Percentiles rank a stretch among this genome's conserved stretches.
Evolutionary conservation across 176 grass and related monocot species (phyloP).

Genomic region (Tillandsia fasciculata): DNA sequence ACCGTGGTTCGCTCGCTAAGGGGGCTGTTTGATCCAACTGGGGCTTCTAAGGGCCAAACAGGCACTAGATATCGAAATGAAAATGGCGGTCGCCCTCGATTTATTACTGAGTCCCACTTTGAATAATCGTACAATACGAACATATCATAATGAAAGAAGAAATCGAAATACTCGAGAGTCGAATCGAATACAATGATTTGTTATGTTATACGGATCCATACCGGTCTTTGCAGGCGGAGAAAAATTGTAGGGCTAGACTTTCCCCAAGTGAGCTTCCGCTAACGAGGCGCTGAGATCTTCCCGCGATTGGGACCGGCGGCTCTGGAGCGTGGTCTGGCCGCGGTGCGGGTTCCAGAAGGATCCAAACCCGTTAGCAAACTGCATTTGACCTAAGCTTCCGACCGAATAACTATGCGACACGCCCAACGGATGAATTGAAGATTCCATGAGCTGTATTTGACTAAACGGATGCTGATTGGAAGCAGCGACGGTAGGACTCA

Average conservation of each 20-base stretch:
- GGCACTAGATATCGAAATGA: background rate
- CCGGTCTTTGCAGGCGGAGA: conserved; percentile 29
- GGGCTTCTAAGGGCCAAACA: no score
- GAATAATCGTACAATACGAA: no score
- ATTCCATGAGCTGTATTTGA: conserved; percentile 66
- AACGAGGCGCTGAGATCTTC: conserved; percentile 82
- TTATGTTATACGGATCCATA: conserved; percentile 21
- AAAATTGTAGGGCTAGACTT: conserved; percentile 42
- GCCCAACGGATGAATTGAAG: conserved; percentile 52
- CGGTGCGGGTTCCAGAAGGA: conserved; percentile 42
- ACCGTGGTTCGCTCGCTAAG: background rate
- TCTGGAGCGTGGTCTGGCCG: conserved; percentile 85
- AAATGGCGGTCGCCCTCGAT: background rate
- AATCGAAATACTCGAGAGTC: conserved; percentile 28
- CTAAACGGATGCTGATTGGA: conserved; percentile 80
- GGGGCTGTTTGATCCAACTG: background rate
- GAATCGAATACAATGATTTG: conserved; percentile 43
- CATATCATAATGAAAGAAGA: conserved; percentile 39
- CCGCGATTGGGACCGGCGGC: conserved; percentile 85
- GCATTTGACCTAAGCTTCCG: conserved; percentile 94
- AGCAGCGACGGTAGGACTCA: conserved; percentile 80
- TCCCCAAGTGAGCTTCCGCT: conserved; percentile 61
- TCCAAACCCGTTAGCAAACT: conserved; percentile 48
- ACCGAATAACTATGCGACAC: conserved; percentile 86
- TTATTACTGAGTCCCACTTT: no score